Evolutionary conservation across 2,329 filamentous ascomycete species (phyloP), one percentile per base, ranked within the genome.

Genomic region (Ophiostoma ips): DNA sequence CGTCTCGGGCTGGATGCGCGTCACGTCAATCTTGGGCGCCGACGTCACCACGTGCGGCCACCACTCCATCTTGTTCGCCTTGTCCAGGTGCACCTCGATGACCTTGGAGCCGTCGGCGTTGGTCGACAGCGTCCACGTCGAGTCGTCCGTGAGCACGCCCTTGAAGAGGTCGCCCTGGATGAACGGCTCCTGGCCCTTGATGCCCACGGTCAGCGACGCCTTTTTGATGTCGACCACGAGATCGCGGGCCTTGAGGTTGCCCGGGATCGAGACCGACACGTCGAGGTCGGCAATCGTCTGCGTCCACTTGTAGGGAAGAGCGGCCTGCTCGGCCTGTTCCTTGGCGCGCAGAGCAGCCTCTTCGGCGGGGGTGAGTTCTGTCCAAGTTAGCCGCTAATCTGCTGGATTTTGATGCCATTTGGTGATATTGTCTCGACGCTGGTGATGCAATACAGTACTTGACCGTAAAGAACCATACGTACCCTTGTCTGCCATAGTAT

Each of bases 231-330:
- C 81, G 51, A 98, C 80, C 52, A 84, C 79, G 34, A 98, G 69
- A 63, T 98, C 92, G 58, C 76, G 78, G 36, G 81, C 87, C 68
- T 94, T 94, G 58, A 90, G 71, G 65, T 89, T 94, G 21, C 76
- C 83, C 0, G 90, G 84, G 1, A 98, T 79, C 28, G 76, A 71
- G 52, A 94, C 75, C 47, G 76, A 83, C 60, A 96, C 69, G 62
- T 95, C 87, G 53, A 95, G 70, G 62, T 96, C 92, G 58, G 75
- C 75, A 64, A 98, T 95, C 21, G 84, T 89, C 70, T 98, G 92
- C 11, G 77, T 84, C 92, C 92, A 98, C 70, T 94, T 92, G 80
- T 98, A 98, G 1, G 92, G 92, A 38, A 98, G 81, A 21, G 83
- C 78, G 38, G 81, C 84, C 71, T 98, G 92, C 70, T 98, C 92